phyloP scores from a whole-genome alignment of 2,329 filamentous ascomycete species.

The Endothia cerciana region DNA sequence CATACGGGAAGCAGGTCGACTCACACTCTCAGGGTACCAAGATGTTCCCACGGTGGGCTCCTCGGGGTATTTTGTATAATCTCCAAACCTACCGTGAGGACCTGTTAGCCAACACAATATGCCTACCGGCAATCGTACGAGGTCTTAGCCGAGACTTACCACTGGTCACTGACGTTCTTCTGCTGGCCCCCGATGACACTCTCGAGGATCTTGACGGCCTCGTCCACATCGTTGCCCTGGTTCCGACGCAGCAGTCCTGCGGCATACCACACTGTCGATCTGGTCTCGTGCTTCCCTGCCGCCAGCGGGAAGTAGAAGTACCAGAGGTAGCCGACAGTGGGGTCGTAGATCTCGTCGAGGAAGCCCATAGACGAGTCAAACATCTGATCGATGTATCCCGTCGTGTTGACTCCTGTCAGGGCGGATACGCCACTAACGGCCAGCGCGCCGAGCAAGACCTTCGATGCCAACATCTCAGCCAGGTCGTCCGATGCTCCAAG shows the following conservation, averaged over 20 bases:
- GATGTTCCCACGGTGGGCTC: constrained; percentile 59
- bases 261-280: constrained; percentile 62
- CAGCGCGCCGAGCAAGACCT: constrained; percentile 17
- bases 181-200: constrained; percentile 59
- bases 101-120: background rate
- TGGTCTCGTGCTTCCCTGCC: constrained; percentile 60
- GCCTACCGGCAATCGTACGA: too few relatives aligned
- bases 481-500: background rate
- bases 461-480: constrained; percentile 20
- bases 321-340: constrained; percentile 56
- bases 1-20: background rate
- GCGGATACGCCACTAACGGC: constrained; percentile 16
- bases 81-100: constrained; percentile 43
- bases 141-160: constrained; percentile 44
- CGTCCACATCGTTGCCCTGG: constrained; percentile 48
- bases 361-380: constrained; percentile 57
- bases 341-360: constrained; percentile 60
- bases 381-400: constrained; percentile 33
- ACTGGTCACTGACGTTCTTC: constrained; percentile 55
- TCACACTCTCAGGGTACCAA: constrained; percentile 44
- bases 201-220: constrained; percentile 57
- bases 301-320: constrained; percentile 49
- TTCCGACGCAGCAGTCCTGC: constrained; percentile 61
- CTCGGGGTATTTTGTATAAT: constrained; percentile 59
- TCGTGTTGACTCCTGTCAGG: constrained; percentile 14